Evolutionary conservation across 2,329 filamentous ascomycete genomes (phyloP).

Genomic region (Epichloe hybrida): DNA sequence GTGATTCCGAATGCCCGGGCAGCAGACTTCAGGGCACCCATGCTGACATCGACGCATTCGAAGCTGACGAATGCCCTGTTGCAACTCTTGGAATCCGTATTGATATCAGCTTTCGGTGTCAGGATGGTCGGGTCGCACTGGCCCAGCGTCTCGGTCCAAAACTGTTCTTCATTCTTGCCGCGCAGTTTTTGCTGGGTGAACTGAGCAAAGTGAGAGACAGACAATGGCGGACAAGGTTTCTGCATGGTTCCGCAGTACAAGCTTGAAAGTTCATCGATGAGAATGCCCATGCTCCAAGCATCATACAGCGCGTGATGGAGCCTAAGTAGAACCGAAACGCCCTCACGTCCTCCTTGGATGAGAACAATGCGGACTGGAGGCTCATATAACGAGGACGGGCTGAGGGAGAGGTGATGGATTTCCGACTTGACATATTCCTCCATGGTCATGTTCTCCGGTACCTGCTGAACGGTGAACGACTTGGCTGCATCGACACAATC

Average conservation of each 20-base stretch:
- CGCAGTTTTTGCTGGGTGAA: neutral
- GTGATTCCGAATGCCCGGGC: slow-evolving; percentile 2
- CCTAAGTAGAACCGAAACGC: neutral
- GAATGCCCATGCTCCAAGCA: neutral
- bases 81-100: neutral
- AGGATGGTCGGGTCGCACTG: neutral
- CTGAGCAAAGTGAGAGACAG: neutral
- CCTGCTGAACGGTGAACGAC: neutral
- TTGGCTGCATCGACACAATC: neutral
- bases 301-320: neutral
- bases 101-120: neutral
- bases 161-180: neutral
- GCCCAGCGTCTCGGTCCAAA: neutral
- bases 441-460: neutral
- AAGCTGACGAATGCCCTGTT: neutral
- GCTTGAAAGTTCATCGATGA: neutral
- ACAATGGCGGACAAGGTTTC: neutral
- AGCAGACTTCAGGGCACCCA: slow-evolving; percentile 2
- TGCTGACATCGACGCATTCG: slow-evolving; percentile 3
- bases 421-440: neutral
- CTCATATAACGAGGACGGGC: neutral
- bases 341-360: neutral
- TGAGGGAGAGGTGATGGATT: neutral
- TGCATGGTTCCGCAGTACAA: neutral
- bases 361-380: neutral